A percentile compares a stretch with the other conserved stretches of the same genome.
phyloP scores from a whole-genome alignment of 1,284 basidiomycete species.

The Rhodotorula sp. region DNA sequence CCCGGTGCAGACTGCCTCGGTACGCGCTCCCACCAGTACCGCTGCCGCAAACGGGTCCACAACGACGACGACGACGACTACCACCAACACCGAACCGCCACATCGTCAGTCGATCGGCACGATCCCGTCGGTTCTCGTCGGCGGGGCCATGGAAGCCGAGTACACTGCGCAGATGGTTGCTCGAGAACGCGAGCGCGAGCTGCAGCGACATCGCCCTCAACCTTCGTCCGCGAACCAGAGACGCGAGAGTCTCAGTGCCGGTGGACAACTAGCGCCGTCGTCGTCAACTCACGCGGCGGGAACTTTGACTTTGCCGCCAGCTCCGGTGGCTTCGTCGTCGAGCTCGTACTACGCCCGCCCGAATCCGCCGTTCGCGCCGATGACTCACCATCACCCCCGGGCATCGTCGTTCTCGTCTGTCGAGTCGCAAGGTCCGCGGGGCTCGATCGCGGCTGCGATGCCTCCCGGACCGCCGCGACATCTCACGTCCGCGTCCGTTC shows the following conservation, averaged over 20 bases:
- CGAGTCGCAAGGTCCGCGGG: neutral
- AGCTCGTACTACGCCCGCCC: slow-evolving; percentile 22
- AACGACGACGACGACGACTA: too few species aligned
- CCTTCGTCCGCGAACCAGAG: neutral
- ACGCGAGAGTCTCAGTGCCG: neutral
- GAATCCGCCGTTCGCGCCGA: slow-evolving; percentile 3
- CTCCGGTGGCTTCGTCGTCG: neutral
- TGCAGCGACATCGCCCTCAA: neutral
- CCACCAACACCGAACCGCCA: neutral
- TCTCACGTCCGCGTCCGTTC: neutral
- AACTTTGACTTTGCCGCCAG: neutral
- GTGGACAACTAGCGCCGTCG: neutral
- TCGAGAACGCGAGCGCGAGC: slow-evolving; percentile 5
- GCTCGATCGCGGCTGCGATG: neutral
- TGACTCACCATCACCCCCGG: neutral
- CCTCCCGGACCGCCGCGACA: neutral
- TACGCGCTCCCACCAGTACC: neutral
- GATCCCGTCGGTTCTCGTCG: slow-evolving; percentile 25
- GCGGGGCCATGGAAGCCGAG: slow-evolving; percentile 18
- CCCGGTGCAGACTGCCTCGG: neutral
- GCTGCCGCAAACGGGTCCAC: neutral
- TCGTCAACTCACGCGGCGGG: slow-evolving; percentile 3
- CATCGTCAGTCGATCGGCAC: neutral
- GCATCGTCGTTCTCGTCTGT: neutral
- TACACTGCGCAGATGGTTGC: slow-evolving; percentile 6